A percentile compares a stretch with the other conserved stretches of the same genome.
Conservation (phyloP, 306 rosid genomes). For the Vigna hirtella region DNA sequence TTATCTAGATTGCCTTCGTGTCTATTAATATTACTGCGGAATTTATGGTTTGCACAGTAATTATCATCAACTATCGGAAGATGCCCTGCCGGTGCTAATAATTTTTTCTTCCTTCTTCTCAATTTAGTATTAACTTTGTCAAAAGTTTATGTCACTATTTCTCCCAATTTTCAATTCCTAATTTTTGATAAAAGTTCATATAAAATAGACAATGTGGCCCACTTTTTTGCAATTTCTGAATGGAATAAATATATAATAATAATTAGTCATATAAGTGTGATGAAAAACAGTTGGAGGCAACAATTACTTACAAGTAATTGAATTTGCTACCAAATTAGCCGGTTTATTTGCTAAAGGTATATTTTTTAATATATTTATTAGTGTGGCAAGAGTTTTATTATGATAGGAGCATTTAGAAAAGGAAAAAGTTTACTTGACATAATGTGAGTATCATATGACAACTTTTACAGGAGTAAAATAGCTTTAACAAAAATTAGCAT, state of each 20-base stretch:
- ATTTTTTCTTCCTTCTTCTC: background rate
- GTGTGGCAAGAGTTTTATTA: background rate
- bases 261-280: background rate
- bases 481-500: too few relatives aligned
- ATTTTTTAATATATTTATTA: background rate
- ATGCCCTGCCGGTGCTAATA: background rate
- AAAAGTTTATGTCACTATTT: too few relatives aligned
- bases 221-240: background rate
- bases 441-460: too few relatives aligned
- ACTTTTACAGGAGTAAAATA: too few relatives aligned
- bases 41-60: constrained; percentile 10
- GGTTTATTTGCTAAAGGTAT: background rate
- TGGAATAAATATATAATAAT: background rate
- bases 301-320: too few relatives aligned
- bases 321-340: background rate
- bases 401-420: too few relatives aligned
- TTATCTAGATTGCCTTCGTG: background rate
- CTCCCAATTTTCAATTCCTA: background rate
- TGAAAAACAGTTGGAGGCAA: background rate
- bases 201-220: background rate
- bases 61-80: background rate
- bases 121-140: too few relatives aligned
- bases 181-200: background rate
- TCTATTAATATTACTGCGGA: background rate
- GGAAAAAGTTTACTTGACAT: too few relatives aligned